Evolutionary conservation across 2,329 filamentous ascomycete species (phyloP), one percentile per base, ranked within the genome.

Genomic region (Fusarium sp.): DNA sequence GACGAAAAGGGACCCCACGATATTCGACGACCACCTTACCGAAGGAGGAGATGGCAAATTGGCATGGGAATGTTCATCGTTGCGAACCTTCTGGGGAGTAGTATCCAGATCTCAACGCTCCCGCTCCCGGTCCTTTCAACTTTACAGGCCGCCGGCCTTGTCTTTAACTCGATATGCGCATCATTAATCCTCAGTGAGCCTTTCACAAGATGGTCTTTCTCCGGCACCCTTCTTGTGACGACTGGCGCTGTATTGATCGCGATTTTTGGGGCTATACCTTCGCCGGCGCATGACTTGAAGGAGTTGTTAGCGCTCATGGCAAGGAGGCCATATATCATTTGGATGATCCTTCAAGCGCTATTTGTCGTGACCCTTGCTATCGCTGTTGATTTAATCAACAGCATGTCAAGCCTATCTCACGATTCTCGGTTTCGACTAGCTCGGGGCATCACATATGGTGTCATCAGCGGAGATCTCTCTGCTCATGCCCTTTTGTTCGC

Each of bases 91-190:
- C 86, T 98, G 58, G 96, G 96, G 64, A 98, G 94, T 82, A 95
- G 94, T 40, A 96, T 99, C 63, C 96, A 99, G 82, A 98, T 99
- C 78, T 98, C 96, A 30, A 98, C 95, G 1, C 86, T 99, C 46
- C 96, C 96, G 18, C 85, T 99, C 24, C 96, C 96, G 22, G 94
- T 99, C 8, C 88, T 99, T 34, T 98, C 95, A 60, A 98, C 96
- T 2, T 85, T 99, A 40, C 96, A 99, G 83, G 95, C 95, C 20
- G 97, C 95, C 6, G 96, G 96, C 46, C 87, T 99, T 58, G 96
- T 99, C 67, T 99, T 99, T 86, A 99, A 99, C 84, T 97, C 95
- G 61, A 94, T 98, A 80, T 97, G 97, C 85, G 96, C 96, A 67
- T 97, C 94, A 46, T 83, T 98, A 61, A 93, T 98, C 76, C 87